Percentiles rank a stretch among this genome's conserved stretches.
These are phyloP conservation scores for Colletotrichum sp. DNA, from an alignment of 2,329 filamentous ascomycete genomes.

Conservation along the genomic window DNA sequence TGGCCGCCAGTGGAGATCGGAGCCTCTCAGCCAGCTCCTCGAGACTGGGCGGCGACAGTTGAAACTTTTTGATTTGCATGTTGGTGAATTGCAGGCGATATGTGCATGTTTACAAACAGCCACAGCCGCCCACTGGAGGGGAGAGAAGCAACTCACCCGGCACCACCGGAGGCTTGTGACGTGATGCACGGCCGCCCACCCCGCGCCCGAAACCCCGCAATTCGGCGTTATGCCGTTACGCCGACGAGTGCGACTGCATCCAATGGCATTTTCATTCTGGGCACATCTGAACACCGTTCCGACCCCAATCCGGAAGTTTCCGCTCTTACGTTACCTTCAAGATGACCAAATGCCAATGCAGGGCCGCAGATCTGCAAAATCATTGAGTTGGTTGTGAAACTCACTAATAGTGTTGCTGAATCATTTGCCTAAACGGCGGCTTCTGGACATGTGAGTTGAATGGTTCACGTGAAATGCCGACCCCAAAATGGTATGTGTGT, in stretches of 20 bases:
- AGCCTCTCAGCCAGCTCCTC: conserved; percentile 28
- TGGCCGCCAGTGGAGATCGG: conserved; percentile 20
- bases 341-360: neutral
- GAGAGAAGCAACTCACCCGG: neutral
- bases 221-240: neutral
- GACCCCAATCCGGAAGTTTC: neutral
- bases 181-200: neutral
- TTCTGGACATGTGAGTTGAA: neutral
- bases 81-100: neutral
- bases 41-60: conserved; percentile 29
- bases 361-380: neutral
- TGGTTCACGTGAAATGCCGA: neutral
- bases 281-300: neutral
- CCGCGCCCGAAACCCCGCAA: neutral
- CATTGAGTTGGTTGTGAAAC: neutral
- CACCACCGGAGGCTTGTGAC: neutral
- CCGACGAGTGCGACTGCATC: neutral
- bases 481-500: neutral
- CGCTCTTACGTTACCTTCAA: neutral
- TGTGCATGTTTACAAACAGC: neutral
- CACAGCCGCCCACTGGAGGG: neutral
- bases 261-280: neutral
- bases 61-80: conserved; percentile 22
- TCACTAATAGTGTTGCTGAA: neutral
- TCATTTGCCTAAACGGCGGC: neutral